Evolutionary conservation across 352 stramenopile species (phyloP), one percentile per base, ranked within the genome.

Genomic region (Phytophthora quininea): DNA sequence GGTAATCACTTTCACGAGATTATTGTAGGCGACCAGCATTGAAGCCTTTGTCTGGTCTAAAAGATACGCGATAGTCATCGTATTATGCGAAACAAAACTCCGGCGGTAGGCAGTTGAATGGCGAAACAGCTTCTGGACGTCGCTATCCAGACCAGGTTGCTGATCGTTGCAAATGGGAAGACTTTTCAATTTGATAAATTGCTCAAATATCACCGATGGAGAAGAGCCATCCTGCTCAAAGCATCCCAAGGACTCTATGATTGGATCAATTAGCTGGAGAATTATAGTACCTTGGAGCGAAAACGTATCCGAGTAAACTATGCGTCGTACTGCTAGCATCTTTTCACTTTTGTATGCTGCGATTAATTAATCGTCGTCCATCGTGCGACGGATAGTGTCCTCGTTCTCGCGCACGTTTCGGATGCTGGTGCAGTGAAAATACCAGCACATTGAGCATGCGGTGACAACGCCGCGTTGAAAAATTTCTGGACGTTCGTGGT

Each of bases 351-450:
- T 12, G 12, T 62, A 62, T 27, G 6, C 6, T 7, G 29, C 12
- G 5, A 62, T 30, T n/a, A 54, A n/a, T 15, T 8, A 15, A n/a
- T 48, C 30, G 24, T 62, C 54, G 9, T 33, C n/a, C 30, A 62
- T 27, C 7, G 54, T 35, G 3, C 35, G 31, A 4, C 19, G 8
- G 30, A 62, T 47, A 10, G 35, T 33, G 24, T 48, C 35, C 38
- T 62, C 45, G 30, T 62, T 62, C 14, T 62, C 55, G 9, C 54
- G 9, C 3, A 62, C 45, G 3, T 55, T 47, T 40, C 45, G 27
- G 11, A 49, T 48, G n/a, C 55, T 54, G 9, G 54, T 24, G 24
- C 33, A 32, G 7, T 62, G 35, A 1, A 45, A 62, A 46, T 62
- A 54, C 45, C 55, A 62, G 2, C 45, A 15, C 15, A 32, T 62